Evolutionary conservation across 106 monocot species (phyloP).

Genomic region (Agapanthus africanus): DNA sequence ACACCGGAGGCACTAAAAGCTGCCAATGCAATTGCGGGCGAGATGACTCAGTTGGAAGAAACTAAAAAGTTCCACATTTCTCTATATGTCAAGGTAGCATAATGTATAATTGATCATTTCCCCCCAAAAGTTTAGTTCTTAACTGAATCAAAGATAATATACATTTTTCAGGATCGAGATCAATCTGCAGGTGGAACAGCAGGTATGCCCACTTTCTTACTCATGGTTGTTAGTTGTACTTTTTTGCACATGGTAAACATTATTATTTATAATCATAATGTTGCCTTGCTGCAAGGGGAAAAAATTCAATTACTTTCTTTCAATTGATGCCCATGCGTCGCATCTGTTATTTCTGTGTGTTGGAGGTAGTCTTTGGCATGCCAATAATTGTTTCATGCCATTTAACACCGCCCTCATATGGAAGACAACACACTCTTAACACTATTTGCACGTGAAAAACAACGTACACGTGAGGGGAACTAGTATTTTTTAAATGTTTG

Average conservation of each 20-base stretch:
- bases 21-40: slow-evolving; percentile 37
- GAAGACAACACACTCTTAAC: no score
- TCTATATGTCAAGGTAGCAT: slow-evolving; percentile 55
- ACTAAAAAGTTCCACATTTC: slow-evolving; percentile 61
- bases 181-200: slow-evolving; percentile 12
- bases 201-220: slow-evolving; percentile 21
- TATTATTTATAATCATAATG: background rate
- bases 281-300: background rate
- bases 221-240: background rate
- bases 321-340: background rate
- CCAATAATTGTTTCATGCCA: no score
- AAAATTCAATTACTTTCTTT: background rate
- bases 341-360: background rate
- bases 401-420: no score
- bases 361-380: no score
- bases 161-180: slow-evolving; percentile 29
- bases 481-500: no score
- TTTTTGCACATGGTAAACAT: background rate
- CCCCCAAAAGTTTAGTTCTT: background rate
- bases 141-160: background rate
- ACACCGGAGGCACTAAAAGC: slow-evolving; percentile 31
- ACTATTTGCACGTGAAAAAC: no score
- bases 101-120: background rate
- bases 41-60: slow-evolving; percentile 64
- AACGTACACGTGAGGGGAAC: no score